Percentiles rank a stretch among this genome's conserved stretches.
phyloP scores from a whole-genome alignment of 2,329 filamentous ascomycete genomes.

The Fusarium sp. region DNA sequence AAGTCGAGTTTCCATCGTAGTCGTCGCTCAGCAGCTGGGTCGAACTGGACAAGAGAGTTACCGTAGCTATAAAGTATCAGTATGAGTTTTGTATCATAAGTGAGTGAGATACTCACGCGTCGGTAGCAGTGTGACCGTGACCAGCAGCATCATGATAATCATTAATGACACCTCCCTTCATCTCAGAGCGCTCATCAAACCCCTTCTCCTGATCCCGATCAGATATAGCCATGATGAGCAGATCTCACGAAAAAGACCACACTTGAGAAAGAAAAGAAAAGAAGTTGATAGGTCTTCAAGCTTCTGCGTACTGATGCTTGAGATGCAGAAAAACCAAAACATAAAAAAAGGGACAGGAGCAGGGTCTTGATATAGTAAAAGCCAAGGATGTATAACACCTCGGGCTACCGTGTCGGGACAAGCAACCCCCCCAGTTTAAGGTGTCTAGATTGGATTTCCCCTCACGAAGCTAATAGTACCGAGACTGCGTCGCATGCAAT shows the following conservation, averaged over 20 bases:
- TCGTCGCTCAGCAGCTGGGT: slow-evolving; percentile 59
- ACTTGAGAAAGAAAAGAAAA: not conserved
- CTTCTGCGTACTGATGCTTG: slow-evolving; percentile 11
- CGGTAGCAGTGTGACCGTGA: slow-evolving; percentile 35
- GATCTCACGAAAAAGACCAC: not conserved
- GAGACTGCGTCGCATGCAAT: slow-evolving; percentile 5
- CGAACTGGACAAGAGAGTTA: slow-evolving; percentile 41
- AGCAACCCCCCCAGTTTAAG: slow-evolving; percentile 19
- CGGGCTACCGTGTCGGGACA: slow-evolving; percentile 38
- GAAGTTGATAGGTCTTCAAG: slow-evolving; percentile 1
- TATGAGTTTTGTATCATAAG: not conserved
- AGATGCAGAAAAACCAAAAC: slow-evolving; percentile 2
- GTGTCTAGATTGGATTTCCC: slow-evolving; percentile 22
- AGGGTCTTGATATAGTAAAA: slow-evolving; percentile 32
- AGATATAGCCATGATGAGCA: slow-evolving; percentile 29
- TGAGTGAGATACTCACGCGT: slow-evolving; percentile 32
- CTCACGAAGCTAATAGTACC: slow-evolving; percentile 22
- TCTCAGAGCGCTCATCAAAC: slow-evolving; percentile 33
- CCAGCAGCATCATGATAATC: slow-evolving; percentile 33
- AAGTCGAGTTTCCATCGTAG: slow-evolving; percentile 73
- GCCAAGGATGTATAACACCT: slow-evolving; percentile 29
- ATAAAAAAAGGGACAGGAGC: slow-evolving; percentile 4
- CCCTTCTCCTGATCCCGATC: slow-evolving; percentile 39
- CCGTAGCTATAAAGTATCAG: slow-evolving; percentile 34
- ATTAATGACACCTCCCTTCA: slow-evolving; percentile 31